Conservation (phyloP, 805 yeast species). For the Spathaspora gorwiae region DNA sequence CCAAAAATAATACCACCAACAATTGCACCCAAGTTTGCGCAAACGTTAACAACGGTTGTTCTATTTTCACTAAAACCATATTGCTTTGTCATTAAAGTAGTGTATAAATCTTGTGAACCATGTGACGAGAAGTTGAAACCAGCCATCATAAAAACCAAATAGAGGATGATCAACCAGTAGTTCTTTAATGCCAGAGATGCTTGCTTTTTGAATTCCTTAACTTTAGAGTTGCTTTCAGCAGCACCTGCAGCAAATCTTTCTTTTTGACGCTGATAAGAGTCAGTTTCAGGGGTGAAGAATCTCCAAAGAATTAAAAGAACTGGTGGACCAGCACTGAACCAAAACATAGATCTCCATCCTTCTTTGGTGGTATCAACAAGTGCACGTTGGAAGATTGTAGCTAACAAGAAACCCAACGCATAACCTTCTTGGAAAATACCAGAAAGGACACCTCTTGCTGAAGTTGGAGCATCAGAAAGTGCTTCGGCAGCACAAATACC, state of each 20-base stretch:
- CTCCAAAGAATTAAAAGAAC: constrained; percentile 57
- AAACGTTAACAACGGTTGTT: constrained; percentile 56
- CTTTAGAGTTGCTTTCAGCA: constrained; percentile 8
- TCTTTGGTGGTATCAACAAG: constrained; percentile 38
- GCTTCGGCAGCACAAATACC: constrained; percentile 66
- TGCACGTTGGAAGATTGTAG: constrained; percentile 63
- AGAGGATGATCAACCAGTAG: constrained; percentile 30
- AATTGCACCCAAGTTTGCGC: constrained; percentile 65
- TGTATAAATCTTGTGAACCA: constrained; percentile 71
- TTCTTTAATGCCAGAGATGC: constrained; percentile 12
- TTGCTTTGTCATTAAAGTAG: constrained; percentile 57
- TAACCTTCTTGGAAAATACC: constrained; percentile 58
- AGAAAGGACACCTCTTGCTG: constrained; percentile 56
- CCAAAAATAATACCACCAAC: constrained; percentile 61
- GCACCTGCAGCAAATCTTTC: constrained; percentile 8
- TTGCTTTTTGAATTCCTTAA: constrained; percentile 8
- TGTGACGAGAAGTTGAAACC: constrained; percentile 71
- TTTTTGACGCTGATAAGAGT: constrained; percentile 34
- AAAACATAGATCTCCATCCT: constrained; percentile 67
- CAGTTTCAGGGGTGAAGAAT: constrained; percentile 55
- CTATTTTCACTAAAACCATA: constrained; percentile 41
- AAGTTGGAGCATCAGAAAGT: constrained; percentile 57
- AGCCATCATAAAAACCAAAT: constrained; percentile 46
- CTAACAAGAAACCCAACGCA: constrained; percentile 64
- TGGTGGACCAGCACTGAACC: constrained; percentile 72